Percentiles rank a stretch among this genome's conserved stretches.
These are phyloP conservation scores for Haplographium delicatum DNA, from an alignment of 495 filamentous ascomycete species.

Conservation along the genomic window DNA sequence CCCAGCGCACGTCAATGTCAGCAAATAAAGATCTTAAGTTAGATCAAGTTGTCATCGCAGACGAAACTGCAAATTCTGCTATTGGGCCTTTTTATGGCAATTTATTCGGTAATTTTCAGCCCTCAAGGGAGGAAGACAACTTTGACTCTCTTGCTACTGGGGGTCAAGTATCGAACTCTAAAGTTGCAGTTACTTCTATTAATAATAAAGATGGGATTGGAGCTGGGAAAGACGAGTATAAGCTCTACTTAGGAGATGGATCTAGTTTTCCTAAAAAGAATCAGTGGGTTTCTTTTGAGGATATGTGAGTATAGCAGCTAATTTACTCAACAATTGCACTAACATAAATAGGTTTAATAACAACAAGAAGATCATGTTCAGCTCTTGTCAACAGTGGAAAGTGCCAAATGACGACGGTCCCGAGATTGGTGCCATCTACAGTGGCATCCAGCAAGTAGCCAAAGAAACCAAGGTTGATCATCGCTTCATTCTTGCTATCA, in stretches of 20 bases:
- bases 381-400: background rate
- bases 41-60: background rate
- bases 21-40: too few species aligned
- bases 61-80: too few species aligned
- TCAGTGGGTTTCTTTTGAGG: constrained; percentile 10
- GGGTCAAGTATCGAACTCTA: background rate
- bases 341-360: background rate
- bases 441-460: constrained; percentile 31
- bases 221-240: background rate
- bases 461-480: constrained; percentile 28
- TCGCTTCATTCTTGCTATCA: constrained; percentile 33
- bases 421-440: constrained; percentile 28
- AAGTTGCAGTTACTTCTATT: background rate
- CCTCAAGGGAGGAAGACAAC: background rate
- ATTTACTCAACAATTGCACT: background rate
- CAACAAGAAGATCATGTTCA: constrained; percentile 2
- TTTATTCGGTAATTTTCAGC: background rate
- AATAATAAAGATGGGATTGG: background rate
- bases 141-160: background rate
- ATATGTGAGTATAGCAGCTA: background rate
- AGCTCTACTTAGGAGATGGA: background rate
- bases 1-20: too few species aligned
- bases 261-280: background rate
- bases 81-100: background rate
- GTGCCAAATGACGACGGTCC: constrained; percentile 13